These are phyloP conservation scores for Phytophthora europaea DNA, from an alignment of 352 stramenopile genomes.

Conservation along the genomic window DNA sequence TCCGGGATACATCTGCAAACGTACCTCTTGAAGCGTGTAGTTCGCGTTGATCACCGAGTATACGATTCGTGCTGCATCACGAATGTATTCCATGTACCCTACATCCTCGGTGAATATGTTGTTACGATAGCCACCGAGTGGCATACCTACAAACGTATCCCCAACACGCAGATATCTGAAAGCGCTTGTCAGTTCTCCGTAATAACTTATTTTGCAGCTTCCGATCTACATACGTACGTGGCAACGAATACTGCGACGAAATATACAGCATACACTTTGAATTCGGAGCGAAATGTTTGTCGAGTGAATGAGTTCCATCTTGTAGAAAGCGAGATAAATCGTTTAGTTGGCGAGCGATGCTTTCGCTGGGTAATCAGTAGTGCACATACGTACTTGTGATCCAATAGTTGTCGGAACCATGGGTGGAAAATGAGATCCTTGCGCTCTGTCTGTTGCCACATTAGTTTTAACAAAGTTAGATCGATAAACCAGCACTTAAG, in stretches of 20 bases:
- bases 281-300: slow-evolving; percentile 76
- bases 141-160: slow-evolving; percentile 78
- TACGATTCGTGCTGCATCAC: slow-evolving; percentile 58
- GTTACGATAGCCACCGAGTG: slow-evolving; percentile 73
- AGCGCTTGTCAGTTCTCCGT: background rate
- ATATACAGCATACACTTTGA: slow-evolving; percentile 83
- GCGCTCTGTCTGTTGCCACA: slow-evolving; percentile 65
- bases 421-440: slow-evolving; percentile 84
- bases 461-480: background rate
- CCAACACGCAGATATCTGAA: slow-evolving; percentile 80
- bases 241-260: slow-evolving; percentile 80
- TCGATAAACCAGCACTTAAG: background rate
- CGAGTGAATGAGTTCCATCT: slow-evolving; percentile 84
- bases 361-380: background rate
- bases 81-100: slow-evolving; percentile 62
- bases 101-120: slow-evolving; percentile 58
- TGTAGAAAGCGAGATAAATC: background rate
- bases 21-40: slow-evolving; percentile 78
- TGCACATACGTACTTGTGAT: slow-evolving; percentile 69
- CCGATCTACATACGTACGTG: slow-evolving; percentile 50
- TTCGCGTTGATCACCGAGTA: slow-evolving; percentile 77
- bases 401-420: slow-evolving; percentile 79
- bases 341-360: background rate
- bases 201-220: background rate
- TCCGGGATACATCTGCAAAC: background rate